Evolutionary conservation across 2,329 filamentous ascomycete genomes (phyloP).

Genomic region (Epichloe aotearoae): DNA sequence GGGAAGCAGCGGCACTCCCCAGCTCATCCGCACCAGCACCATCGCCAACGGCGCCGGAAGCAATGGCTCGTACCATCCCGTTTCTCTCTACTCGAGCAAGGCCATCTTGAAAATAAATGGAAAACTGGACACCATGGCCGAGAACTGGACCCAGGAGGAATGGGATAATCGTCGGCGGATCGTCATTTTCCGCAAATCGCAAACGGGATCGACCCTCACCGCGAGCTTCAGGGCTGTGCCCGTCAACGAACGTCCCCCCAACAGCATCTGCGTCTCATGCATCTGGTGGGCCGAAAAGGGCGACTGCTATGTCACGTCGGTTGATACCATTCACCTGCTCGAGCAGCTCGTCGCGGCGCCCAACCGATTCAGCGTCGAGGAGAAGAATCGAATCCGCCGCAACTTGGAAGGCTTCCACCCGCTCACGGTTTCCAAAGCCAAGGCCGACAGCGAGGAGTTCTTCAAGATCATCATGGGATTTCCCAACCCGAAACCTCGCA

Average conservation of each 20-base stretch:
- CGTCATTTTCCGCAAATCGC: slow-evolving; percentile 75
- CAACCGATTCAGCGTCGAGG: slow-evolving; percentile 81
- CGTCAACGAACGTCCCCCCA: slow-evolving; percentile 66
- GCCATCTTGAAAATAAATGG: slow-evolving; percentile 75
- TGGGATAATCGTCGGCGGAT: slow-evolving; percentile 66
- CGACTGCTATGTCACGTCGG: slow-evolving; percentile 88
- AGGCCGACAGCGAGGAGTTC: slow-evolving; percentile 86
- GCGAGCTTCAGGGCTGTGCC: slow-evolving; percentile 69
- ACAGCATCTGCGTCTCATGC: slow-evolving; percentile 91
- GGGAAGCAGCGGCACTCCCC: slow-evolving; percentile 24
- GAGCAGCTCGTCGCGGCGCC: slow-evolving; percentile 70
- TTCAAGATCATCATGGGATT: slow-evolving; percentile 99
- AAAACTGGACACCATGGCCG: slow-evolving; percentile 71
- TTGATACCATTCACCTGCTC: slow-evolving; percentile 91
- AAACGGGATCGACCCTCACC: slow-evolving; percentile 69
- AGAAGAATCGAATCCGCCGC: slow-evolving; percentile 94
- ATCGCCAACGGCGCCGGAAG: slow-evolving; percentile 25
- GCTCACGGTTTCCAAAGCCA: slow-evolving; percentile 84
- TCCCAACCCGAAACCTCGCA: slow-evolving; percentile 84
- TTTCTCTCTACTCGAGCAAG: slow-evolving; percentile 71
- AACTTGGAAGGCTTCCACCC: slow-evolving; percentile 93
- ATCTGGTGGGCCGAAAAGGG: slow-evolving; percentile 92
- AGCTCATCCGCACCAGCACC: slow-evolving; percentile 44
- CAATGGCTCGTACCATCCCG: slow-evolving; percentile 54
- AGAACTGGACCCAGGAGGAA: slow-evolving; percentile 74